Conservation (phyloP, 371 early-diverging fungal genomes). For the Pancytospora epiphaga region DNA sequence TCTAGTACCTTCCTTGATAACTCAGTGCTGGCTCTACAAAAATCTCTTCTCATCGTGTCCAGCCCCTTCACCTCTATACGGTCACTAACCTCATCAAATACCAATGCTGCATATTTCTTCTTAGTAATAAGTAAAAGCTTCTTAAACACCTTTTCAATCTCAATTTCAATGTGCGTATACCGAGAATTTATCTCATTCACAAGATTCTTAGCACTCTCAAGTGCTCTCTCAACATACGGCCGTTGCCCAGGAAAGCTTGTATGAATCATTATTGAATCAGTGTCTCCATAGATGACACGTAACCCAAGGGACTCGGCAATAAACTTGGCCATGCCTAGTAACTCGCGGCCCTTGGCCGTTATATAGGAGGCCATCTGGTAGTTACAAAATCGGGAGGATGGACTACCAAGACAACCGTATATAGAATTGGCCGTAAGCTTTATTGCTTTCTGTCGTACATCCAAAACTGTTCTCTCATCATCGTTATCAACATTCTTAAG, state of each 20-base stretch:
- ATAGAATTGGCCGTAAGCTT: constrained; percentile 97
- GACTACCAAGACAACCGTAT: constrained; percentile 96
- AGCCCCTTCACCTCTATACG: constrained; percentile 85
- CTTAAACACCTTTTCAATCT: constrained; percentile 84
- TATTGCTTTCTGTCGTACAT: constrained; percentile 87
- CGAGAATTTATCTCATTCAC: constrained; percentile 75
- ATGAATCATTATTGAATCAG: constrained; percentile 98
- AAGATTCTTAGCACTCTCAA: constrained; percentile 70
- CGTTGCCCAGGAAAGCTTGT: constrained; percentile 69
- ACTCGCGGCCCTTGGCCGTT: constrained; percentile 87
- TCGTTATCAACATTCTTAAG: constrained; percentile 65
- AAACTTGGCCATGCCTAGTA: constrained; percentile 81
- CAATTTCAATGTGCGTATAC: constrained; percentile 84
- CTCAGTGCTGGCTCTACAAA: constrained; percentile 81
- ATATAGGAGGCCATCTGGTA: constrained; percentile 91
- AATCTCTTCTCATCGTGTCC: constrained; percentile 91
- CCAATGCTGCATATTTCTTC: constrained; percentile 93
- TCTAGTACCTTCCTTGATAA: constrained; percentile 66
- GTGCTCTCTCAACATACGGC: constrained; percentile 62
- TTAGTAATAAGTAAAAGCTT: constrained; percentile 89
- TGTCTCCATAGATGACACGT: constrained; percentile 95
- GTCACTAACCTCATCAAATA: constrained; percentile 60
- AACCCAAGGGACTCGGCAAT: constrained; percentile 63
- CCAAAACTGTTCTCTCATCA: constrained; percentile 65
- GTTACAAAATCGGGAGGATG: constrained; percentile 87